Evolutionary conservation across 108 stramenopile species (phyloP).

Genomic region (Mediolabrus comicus): DNA sequence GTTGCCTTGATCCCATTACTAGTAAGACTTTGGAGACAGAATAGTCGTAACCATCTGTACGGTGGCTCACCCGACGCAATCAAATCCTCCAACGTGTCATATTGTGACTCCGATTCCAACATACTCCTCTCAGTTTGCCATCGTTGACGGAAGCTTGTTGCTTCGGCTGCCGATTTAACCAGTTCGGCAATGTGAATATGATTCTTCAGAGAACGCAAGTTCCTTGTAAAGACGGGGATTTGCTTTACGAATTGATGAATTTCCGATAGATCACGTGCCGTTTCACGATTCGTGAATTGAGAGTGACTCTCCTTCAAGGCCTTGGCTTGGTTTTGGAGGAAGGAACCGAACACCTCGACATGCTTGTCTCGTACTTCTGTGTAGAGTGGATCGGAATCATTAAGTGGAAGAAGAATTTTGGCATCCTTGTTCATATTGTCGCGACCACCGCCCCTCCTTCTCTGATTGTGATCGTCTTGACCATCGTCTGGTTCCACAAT

Average conservation of each 20-base stretch:
- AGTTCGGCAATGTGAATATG: slow-evolving; percentile 96
- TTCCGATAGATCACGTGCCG: slow-evolving; percentile 89
- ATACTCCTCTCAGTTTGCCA: slow-evolving; percentile 95
- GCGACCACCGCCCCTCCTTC: not conserved
- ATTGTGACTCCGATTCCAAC: slow-evolving; percentile 90
- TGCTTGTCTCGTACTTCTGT: slow-evolving; percentile 92
- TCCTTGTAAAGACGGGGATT: slow-evolving; percentile 81
- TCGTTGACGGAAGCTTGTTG: slow-evolving; percentile 78
- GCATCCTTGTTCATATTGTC: slow-evolving; percentile 13
- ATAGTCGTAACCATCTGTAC: slow-evolving; percentile 64
- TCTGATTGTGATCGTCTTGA: slow-evolving; percentile 10
- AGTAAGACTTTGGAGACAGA: slow-evolving; percentile 91
- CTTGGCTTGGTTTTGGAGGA: slow-evolving; percentile 92
- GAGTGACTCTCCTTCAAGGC: slow-evolving; percentile 88
- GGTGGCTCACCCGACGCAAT: slow-evolving; percentile 79
- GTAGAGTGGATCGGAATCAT: slow-evolving; percentile 89
- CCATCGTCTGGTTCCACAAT: slow-evolving; percentile 66
- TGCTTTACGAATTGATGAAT: slow-evolving; percentile 98
- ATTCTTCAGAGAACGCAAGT: slow-evolving; percentile 82
- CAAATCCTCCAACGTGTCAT: slow-evolving; percentile 80
- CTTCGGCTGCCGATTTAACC: slow-evolving; percentile 83
- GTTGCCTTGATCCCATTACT: slow-evolving; percentile 86
- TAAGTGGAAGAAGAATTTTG: slow-evolving; percentile 51
- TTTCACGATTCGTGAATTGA: slow-evolving; percentile 85
- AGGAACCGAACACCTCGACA: slow-evolving; percentile 92